Evolutionary conservation across 805 yeast species (phyloP), one percentile per base, ranked within the genome.

Genomic region (Candida insectorum): DNA sequence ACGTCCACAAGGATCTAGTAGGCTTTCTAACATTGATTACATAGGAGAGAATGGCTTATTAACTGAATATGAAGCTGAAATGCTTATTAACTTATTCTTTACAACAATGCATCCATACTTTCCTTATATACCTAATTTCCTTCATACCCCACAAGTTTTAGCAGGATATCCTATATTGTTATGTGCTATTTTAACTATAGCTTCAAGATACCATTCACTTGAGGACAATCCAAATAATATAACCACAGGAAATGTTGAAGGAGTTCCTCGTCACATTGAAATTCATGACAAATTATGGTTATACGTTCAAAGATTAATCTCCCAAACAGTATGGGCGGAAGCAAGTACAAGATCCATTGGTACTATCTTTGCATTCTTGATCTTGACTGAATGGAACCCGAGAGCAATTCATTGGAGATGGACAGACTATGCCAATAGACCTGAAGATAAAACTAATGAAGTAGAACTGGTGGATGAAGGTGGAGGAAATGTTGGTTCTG

Each of bases 361-460:
- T 1, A 86, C 96, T 0, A 80, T 88, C 5, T 70, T 84, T 40
- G 89, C 96, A 1, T 85, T 89, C 51, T 58, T 89, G 31, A 63
- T 89, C 12, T 81, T 86, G 47, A 85, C 96, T 0, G 97, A 91
- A 56, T 89, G 97, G 97, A 87, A 88, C 47, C 96, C 96, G 3
- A 65, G 96, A 34, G 95, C 96, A 3, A 87, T 88, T 40, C 96
- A 88, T 56, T 82, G 88, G 81, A 63, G 87, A 44, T 77, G 91
- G 85, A 61, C 79, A 1, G 95, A 89, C 58, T 85, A 86, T 58
- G 95, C 91, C 1, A 81, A 82, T 47, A 58, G 62, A 31, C 68
- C 75, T 0, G 80, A 73, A 6, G 78, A 71, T 36, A 38, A 21
- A 14, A 15, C 7, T 20, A 9, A 6, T 4, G 24, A 14, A 6